phyloP scores from a whole-genome alignment of 768 basidiomycete species.

The Lepiota brunneoincarnata region DNA sequence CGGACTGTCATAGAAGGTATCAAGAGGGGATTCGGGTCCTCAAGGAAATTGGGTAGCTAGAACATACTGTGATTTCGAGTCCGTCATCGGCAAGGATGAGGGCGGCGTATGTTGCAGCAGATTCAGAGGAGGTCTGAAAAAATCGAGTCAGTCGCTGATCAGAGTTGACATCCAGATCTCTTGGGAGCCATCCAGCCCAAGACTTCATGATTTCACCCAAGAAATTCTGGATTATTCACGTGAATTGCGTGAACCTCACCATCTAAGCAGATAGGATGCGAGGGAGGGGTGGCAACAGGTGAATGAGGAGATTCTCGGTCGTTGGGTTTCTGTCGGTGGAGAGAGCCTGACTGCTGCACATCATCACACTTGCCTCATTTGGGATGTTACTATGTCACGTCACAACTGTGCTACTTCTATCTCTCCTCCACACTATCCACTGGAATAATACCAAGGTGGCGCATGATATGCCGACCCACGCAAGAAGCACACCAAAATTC shows the following conservation, averaged over 20 bases:
- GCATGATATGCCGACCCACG: conserved; percentile 51
- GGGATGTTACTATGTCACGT: neutral
- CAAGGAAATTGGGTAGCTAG: neutral
- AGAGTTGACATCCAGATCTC: conserved; percentile 11
- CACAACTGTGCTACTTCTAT: conserved; percentile 6
- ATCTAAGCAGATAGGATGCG: neutral
- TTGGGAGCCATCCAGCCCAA: conserved; percentile 3
- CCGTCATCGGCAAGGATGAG: conserved; percentile 98
- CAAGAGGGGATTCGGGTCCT: conserved; percentile 10
- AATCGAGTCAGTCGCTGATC: neutral
- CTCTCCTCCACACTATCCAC: conserved; percentile 24
- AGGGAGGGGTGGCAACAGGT: neutral
- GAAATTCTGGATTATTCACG: neutral
- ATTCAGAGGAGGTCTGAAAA: conserved; percentile 58
- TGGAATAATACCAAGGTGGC: conserved; percentile 47
- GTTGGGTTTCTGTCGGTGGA: conserved; percentile 6
- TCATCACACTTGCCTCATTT: neutral
- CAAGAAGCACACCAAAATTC: conserved; percentile 56
- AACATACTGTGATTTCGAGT: conserved; percentile 92
- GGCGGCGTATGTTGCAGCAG: conserved; percentile 94
- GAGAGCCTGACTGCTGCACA: neutral
- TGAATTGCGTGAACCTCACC: neutral
- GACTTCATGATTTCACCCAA: neutral
- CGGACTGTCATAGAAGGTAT: conserved; percentile 51
- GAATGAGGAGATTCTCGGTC: neutral